A percentile compares a stretch with the other conserved stretches of the same genome.
phyloP scores from a whole-genome alignment of 495 filamentous ascomycete genomes.

The Apiosordaria backusii region DNA sequence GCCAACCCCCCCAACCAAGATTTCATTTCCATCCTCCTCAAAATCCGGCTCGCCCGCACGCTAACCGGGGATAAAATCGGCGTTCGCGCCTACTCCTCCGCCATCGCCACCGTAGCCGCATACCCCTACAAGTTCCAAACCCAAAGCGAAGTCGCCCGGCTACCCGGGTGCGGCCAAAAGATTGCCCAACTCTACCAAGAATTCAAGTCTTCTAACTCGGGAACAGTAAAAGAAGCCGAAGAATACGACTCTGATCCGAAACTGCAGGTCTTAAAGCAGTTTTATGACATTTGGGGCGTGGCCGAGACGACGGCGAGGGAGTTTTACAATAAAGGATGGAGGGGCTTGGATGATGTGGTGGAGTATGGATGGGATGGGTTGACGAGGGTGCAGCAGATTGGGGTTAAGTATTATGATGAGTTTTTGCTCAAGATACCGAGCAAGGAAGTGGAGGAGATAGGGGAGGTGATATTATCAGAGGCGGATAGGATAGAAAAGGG shows the following conservation, averaged over 20 bases:
- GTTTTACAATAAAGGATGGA: constrained; percentile 80
- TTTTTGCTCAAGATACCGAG: constrained; percentile 69
- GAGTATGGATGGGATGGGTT: constrained; percentile 76
- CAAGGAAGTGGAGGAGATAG: constrained; percentile 69
- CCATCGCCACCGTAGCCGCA: constrained; percentile 76
- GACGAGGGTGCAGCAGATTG: constrained; percentile 82
- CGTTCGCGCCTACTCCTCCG: constrained; percentile 81
- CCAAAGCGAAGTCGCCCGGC: constrained; percentile 58
- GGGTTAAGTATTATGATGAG: constrained; percentile 93
- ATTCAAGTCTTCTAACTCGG: constrained; percentile 61
- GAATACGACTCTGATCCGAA: constrained; percentile 61
- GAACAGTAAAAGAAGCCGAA: constrained; percentile 57
- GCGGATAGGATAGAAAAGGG: constrained; percentile 53
- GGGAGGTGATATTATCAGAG: constrained; percentile 54
- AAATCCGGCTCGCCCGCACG: constrained; percentile 66
- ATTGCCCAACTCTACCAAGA: constrained; percentile 76
- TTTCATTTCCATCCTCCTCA: constrained; percentile 73
- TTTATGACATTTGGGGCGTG: constrained; percentile 86
- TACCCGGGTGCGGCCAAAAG: constrained; percentile 82
- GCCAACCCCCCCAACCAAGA: constrained; percentile 63
- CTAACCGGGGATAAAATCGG: constrained; percentile 74
- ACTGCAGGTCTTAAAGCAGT: constrained; percentile 60
- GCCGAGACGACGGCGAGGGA: constrained; percentile 77
- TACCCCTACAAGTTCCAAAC: constrained; percentile 59
- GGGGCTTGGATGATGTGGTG: constrained; percentile 70